Evolutionary conservation across 805 yeast genomes (phyloP).

Genomic region (Ogataea ramenticola): DNA sequence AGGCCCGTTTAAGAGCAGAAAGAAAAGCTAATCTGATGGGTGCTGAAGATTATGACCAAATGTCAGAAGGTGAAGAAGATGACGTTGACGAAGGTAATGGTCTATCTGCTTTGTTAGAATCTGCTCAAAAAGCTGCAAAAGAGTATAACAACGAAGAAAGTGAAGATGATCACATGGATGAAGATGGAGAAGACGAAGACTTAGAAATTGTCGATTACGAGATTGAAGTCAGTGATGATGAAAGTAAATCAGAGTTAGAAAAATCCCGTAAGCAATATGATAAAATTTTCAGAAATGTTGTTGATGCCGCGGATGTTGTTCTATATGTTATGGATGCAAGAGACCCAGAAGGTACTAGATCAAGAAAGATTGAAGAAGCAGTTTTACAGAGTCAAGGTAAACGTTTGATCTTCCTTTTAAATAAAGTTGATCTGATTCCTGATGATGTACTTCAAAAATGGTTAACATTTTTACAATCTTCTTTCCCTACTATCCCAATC

Average conservation of each 20-base stretch:
- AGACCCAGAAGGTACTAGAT: conserved; percentile 93
- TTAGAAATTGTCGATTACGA: conserved; percentile 46
- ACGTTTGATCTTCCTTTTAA: conserved; percentile 76
- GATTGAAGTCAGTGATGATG: conserved; percentile 34
- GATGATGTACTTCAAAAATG: conserved; percentile 76
- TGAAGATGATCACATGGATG: conserved; percentile 29
- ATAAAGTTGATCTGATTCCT: conserved; percentile 92
- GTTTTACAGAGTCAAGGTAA: conserved; percentile 75
- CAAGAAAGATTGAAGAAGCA: conserved; percentile 85
- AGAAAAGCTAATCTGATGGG: conserved; percentile 37
- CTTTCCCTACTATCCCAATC: conserved; percentile 89
- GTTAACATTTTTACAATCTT: conserved; percentile 68
- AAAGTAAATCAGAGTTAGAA: conserved; percentile 45
- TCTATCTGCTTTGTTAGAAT: conserved; percentile 77
- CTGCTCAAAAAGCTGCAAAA: conserved; percentile 84
- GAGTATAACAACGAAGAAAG: conserved; percentile 55
- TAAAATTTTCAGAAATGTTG: conserved; percentile 87
- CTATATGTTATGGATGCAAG: conserved; percentile 95
- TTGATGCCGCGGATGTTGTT: conserved; percentile 86
- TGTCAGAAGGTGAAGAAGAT: conserved; percentile 25
- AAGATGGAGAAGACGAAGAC: conserved; percentile 36
- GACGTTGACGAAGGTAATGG: conserved; percentile 37
- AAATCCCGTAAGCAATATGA: conserved; percentile 88
- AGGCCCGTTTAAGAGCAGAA: conserved; percentile 40
- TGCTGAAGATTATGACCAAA: conserved; percentile 27